Conservation (phyloP, 2,329 filamentous ascomycete genomes). For the Fusarium sp. region DNA sequence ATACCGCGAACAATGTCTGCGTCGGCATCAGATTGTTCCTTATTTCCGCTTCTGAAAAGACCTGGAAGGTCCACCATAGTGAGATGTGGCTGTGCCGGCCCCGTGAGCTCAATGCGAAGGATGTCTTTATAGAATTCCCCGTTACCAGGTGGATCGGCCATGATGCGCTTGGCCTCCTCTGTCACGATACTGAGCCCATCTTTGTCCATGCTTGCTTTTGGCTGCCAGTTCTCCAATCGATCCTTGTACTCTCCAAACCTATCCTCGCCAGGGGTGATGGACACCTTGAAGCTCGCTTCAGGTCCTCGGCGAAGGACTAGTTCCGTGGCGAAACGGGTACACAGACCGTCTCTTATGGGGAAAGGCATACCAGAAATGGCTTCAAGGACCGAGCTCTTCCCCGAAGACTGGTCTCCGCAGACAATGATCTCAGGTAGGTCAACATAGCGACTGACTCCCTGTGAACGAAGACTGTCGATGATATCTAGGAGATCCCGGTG, state of each 20-base stretch:
- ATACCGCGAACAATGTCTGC: constrained; percentile 63
- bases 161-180: constrained; percentile 59
- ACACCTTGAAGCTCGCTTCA: constrained; percentile 52
- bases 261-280: constrained; percentile 46
- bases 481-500: constrained; percentile 48
- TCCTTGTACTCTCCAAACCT: not conserved
- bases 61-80: constrained; percentile 74
- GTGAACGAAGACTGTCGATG: constrained; percentile 55
- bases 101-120: constrained; percentile 65
- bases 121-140: constrained; percentile 63
- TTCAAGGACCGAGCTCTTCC: constrained; percentile 76
- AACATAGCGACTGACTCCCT: constrained; percentile 56
- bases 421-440: constrained; percentile 65
- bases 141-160: constrained; percentile 61
- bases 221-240: not conserved
- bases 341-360: constrained; percentile 70
- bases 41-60: constrained; percentile 57
- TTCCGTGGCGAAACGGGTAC: constrained; percentile 75
- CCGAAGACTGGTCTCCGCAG: constrained; percentile 73
- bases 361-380: constrained; percentile 74
- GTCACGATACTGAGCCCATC: constrained; percentile 52
- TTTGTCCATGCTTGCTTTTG: constrained; percentile 43
- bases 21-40: constrained; percentile 63
- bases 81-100: constrained; percentile 66
- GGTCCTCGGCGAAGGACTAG: constrained; percentile 64